A percentile compares a stretch with the other conserved stretches of the same genome.
Evolutionary conservation across 1,284 basidiomycete genomes (phyloP).

Genomic region (Lentinula novae-zelandiae): DNA sequence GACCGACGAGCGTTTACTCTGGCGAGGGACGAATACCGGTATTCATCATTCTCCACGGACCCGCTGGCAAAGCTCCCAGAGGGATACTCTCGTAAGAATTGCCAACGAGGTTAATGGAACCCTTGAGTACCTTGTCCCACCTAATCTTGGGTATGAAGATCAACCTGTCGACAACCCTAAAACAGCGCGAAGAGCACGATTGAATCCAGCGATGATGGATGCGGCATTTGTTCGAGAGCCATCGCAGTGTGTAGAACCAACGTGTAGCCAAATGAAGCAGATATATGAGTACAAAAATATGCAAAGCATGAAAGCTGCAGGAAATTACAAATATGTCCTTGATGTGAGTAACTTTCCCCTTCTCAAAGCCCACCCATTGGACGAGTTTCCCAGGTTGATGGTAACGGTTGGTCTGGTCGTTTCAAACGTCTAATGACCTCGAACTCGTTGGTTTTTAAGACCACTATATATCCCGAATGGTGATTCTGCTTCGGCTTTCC

Average conservation of each 20-base stretch:
- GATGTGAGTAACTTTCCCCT: conserved; percentile 42
- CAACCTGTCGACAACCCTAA: conserved; percentile 40
- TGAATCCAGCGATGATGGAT: conserved; percentile 55
- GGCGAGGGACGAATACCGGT: conserved; percentile 67
- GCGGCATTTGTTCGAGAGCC: conserved; percentile 52
- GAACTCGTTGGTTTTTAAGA: conserved; percentile 62
- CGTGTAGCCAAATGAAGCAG: conserved; percentile 34
- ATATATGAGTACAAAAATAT: conserved; percentile 45
- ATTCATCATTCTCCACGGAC: conserved; percentile 41
- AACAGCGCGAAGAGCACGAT: conserved; percentile 28
- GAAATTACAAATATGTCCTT: conserved; percentile 62
- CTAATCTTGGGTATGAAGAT: conserved; percentile 12
- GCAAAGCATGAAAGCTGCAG: conserved; percentile 42
- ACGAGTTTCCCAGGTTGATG: conserved; percentile 44
- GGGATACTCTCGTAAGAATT: conserved; percentile 31
- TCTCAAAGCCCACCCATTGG: not conserved
- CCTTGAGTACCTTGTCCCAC: conserved; percentile 23
- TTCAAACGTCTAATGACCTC: conserved; percentile 65
- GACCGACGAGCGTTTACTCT: conserved; percentile 48
- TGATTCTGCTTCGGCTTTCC: conserved; percentile 22
- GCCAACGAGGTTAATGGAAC: conserved; percentile 31
- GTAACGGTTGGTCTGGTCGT: conserved; percentile 68
- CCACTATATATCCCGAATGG: conserved; percentile 71
- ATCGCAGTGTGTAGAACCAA: conserved; percentile 39
- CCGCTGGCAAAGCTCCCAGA: conserved; percentile 52